Base-by-base conservation (phyloP, 345 rosid genomes). In the Eutrema yunnanense region DNA sequence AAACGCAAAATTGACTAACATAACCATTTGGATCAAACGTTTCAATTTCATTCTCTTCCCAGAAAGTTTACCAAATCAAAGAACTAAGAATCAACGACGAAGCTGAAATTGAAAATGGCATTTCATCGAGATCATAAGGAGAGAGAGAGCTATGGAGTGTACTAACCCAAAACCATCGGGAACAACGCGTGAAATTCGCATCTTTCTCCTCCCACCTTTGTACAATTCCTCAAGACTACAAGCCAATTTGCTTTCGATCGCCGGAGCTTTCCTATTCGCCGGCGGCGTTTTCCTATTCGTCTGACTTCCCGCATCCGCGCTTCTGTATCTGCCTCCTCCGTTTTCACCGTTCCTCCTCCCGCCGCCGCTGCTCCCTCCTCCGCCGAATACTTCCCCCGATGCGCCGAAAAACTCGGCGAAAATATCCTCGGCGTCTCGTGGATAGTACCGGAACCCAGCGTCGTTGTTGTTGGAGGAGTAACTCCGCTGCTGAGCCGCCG, bases 191-290 rank as follows among this genome's bases (percentile, higher is more conserved):
- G 96, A 87, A 57, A 94, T 91, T 74, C 75, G 81, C 97, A 91
- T 85, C 81, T 89, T 94, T 77, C 85, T 86, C 30, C 84, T 84
- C 26, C 86, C 87, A 16, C 98, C 98, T 38, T 84, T 80, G 50
- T 87, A 91, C 38, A 94, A 81, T 62, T 94, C 97, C 72, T 94
- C 96, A 59, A 94, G 84, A 57, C 73, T 86, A 67, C 99, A 92
- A 12, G 81, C 81, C 82, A 95, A 63, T 69, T 84, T 88, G 64
- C 84, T 87, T 75, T 89, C 97, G 4, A 92, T 83, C 9, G 99
- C 83, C 69, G 88, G 84, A 63, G 96, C 84, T 74, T 86, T 86
- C 72, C 58, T 76, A 36, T 59, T 77, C 69, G 66, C 69, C 67
- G 70, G 29, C 67, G 70, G 29, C n/a, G 41, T 13, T 48, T 71